Base-by-base conservation (phyloP, 2,329 filamentous ascomycete genomes). In the Pyrenochaeta sp. region DNA sequence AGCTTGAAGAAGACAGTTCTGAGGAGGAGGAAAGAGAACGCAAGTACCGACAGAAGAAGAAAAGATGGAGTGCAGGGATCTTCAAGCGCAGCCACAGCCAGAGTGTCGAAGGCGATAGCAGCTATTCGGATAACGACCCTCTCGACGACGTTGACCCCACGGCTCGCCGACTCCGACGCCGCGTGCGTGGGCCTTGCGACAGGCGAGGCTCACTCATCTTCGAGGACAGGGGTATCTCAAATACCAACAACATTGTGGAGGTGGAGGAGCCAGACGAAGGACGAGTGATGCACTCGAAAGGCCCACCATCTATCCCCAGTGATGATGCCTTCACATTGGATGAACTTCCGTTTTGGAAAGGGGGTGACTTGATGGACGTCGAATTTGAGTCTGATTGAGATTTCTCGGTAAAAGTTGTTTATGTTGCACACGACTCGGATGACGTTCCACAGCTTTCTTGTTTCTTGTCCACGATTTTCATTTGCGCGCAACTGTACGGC, bases 11-110 rank as follows among this genome's bases (percentile, higher is more conserved):
- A 58, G 71, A 69, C 13, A 73, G 70, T n/a, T 71, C 73, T 8
- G 71, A 74, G 45, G 70, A 78, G 46, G 72, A 75, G 27, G 62
- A 71, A 39, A n/a, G 15, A 50, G 64, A 70, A 55, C 61, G 69
- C 24, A 71, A 65, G 39, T 74, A 75, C 46, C 56, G 62, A 54
- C 68, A 66, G 39, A 78, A 78, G 59, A 80, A 79, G 62, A 78
- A 79, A 58, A 70, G 76, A 40, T 79, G 78, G 74, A 80, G 79
- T 46, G 69, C 73, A 24, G 76, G 78, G 8, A 69, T 75, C 43
- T 80, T 78, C 71, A 83, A 83, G 65, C 77, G 81, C 44, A 79
- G 72, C 45, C 77, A 82, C 67, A 81, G 78, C 59, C 76, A 81
- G 67, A 82, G 77, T 53, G 70, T 81, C 28, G 78, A 78, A 63